Evolutionary conservation across 768 basidiomycete species (phyloP).

Genomic region (Glaciozyma antarctica): DNA sequence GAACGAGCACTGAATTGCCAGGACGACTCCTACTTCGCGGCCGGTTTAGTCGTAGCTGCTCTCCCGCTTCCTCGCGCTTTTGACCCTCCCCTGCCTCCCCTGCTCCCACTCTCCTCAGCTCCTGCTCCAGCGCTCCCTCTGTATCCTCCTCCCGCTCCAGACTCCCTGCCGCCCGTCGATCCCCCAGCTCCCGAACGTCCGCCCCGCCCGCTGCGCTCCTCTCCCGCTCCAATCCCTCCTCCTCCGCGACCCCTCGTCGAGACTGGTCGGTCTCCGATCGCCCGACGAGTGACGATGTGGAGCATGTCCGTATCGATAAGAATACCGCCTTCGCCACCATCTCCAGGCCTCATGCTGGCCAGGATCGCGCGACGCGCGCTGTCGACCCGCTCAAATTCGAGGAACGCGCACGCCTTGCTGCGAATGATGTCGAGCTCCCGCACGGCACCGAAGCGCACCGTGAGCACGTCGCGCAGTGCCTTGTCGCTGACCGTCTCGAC

Average conservation of each 20-base stretch:
- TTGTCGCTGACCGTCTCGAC: slow-evolving; percentile 53
- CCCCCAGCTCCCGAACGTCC: background rate
- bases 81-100: background rate
- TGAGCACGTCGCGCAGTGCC: slow-evolving; percentile 49
- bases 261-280: slow-evolving; percentile 12
- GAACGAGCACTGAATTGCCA: too few relatives aligned
- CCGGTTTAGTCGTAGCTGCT: background rate
- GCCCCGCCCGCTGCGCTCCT: background rate
- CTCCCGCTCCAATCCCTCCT: slow-evolving; percentile 2
- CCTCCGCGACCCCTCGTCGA: background rate
- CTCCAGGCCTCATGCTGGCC: slow-evolving; percentile 53
- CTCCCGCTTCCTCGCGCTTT: too few relatives aligned
- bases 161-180: background rate
- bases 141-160: slow-evolving; percentile 1
- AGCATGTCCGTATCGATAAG: slow-evolving; percentile 52
- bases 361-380: slow-evolving; percentile 76
- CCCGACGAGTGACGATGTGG: slow-evolving; percentile 29
- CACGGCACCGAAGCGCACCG: slow-evolving; percentile 63
- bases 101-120: background rate
- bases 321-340: slow-evolving; percentile 85
- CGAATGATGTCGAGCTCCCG: slow-evolving; percentile 85
- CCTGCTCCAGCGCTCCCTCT: background rate
- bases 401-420: slow-evolving; percentile 81
- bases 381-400: slow-evolving; percentile 72
- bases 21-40: background rate